Evolutionary conservation across 345 rosid species (phyloP).

Genomic region (Carallia pectinifolia): DNA sequence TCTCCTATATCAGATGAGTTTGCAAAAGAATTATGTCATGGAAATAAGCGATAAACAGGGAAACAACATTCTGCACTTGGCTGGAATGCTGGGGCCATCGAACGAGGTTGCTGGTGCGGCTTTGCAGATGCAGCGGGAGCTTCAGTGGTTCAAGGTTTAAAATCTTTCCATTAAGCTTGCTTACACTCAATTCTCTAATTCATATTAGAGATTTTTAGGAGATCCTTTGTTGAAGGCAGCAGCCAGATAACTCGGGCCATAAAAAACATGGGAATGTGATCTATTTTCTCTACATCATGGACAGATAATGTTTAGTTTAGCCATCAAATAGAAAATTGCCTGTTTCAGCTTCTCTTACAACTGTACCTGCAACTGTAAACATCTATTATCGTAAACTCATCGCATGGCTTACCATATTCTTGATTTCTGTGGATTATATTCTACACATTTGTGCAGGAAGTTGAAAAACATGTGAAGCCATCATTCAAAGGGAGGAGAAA

Average conservation of each 20-base stretch:
- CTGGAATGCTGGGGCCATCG: slow-evolving; percentile 8
- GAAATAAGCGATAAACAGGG: background rate
- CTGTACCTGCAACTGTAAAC: too few species aligned
- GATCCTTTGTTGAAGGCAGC: too few species aligned
- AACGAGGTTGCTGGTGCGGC: slow-evolving; percentile 23
- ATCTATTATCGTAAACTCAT: too few species aligned
- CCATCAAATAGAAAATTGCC: too few species aligned
- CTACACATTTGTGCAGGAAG: background rate
- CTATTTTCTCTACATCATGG: too few species aligned
- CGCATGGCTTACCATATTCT: too few species aligned
- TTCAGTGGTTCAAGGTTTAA: background rate
- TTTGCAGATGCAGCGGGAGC: slow-evolving; percentile 16
- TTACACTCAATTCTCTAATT: background rate
- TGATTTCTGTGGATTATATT: too few species aligned
- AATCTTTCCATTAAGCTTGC: background rate
- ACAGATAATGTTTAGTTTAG: too few species aligned
- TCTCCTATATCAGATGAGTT: slow-evolving; percentile 6
- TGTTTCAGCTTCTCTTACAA: too few species aligned
- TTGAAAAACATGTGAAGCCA: background rate
- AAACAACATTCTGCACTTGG: slow-evolving; percentile 15
- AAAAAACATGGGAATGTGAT: too few species aligned
- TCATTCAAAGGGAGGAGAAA: background rate
- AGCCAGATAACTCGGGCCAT: too few species aligned
- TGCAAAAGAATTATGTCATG: background rate
- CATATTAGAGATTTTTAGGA: too few species aligned